Base-by-base conservation (phyloP, 2,329 filamentous ascomycete species). In the Diaporthe ampelina region DNA sequence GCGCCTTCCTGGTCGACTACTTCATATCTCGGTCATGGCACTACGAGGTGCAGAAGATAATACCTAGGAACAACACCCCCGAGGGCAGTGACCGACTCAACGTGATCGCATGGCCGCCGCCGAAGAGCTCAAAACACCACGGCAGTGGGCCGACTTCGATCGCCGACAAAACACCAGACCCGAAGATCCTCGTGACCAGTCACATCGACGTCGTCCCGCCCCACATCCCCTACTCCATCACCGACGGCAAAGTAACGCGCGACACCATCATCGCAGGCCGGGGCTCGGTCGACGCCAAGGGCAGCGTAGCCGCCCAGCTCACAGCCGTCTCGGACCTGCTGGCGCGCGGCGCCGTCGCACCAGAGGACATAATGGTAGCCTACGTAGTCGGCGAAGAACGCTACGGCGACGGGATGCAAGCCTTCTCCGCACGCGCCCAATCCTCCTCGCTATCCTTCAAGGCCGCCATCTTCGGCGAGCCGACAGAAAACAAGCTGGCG, bases 381-480 rank as follows among this genome's bases (percentile, higher is more conserved):
- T 94, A 89, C 76, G 92, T 94, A 0, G 94, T 98, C 0, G 95
- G 94, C 75, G 96, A 99, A 82, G 96, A 98, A 82, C 89, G 88
- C 3, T 87, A 86, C 4, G 96, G 96, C 13, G 92, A 93, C 76
- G 96, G 96, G 11, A 98, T 98, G 96, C 81, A 81, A 40, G 76
- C 81, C 61, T 91, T 91, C 75, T 88, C 86, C 29, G 59, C 65
- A 13, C 61, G 32, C 13, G 79, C 83, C 6, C 82, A 80, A 0
- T 74, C 84, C 0, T 75, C 78, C 19, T 71, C 79, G 8, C 79
- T 83, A 57, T 79, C 82, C 40, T 87, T 91, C 29, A 88, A 92
- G 45, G 91, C 94, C 4, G 92, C 94, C 79, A 93, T 97, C 79
- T 98, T 98, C 80, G 96, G 97, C 54, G 97, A 99, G 82, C 96